Evolutionary conservation across 345 rosid species (phyloP).

Genomic region (Lagerstroemia speciosa): DNA sequence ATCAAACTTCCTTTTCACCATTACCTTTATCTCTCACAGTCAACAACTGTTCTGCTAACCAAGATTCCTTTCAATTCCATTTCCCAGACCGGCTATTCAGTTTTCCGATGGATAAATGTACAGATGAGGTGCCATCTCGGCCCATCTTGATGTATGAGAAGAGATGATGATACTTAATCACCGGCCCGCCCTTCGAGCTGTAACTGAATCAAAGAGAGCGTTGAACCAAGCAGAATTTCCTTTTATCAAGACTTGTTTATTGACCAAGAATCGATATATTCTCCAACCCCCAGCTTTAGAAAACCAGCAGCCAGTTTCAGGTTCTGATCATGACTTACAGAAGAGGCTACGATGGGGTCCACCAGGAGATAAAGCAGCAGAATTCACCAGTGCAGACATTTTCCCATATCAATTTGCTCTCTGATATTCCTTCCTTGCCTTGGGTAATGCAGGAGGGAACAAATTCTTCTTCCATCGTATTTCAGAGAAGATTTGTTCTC

Average conservation of each 20-base stretch:
- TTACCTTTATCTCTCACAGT: neutral
- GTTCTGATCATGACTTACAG: neutral
- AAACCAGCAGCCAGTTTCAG: neutral
- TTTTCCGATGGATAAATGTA: neutral
- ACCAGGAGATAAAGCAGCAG: neutral
- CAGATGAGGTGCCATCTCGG: too few relatives aligned
- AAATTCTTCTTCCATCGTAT: constrained; percentile 15
- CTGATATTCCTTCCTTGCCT: constrained; percentile 24
- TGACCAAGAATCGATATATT: neutral
- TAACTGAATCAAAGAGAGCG: neutral
- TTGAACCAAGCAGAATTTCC: neutral
- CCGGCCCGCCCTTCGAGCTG: neutral
- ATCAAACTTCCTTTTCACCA: neutral
- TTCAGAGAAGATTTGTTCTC: neutral
- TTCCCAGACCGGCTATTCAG: neutral
- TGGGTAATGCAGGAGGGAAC: constrained; percentile 12
- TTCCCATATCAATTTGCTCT: neutral
- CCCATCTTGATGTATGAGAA: neutral
- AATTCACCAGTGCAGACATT: neutral
- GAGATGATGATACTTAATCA: neutral
- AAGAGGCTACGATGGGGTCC: neutral
- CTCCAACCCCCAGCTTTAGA: neutral
- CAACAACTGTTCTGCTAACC: neutral
- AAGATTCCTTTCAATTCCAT: neutral
- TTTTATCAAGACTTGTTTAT: neutral